phyloP scores from a whole-genome alignment of 306 rosid genomes.

The Benincasa hispida region DNA sequence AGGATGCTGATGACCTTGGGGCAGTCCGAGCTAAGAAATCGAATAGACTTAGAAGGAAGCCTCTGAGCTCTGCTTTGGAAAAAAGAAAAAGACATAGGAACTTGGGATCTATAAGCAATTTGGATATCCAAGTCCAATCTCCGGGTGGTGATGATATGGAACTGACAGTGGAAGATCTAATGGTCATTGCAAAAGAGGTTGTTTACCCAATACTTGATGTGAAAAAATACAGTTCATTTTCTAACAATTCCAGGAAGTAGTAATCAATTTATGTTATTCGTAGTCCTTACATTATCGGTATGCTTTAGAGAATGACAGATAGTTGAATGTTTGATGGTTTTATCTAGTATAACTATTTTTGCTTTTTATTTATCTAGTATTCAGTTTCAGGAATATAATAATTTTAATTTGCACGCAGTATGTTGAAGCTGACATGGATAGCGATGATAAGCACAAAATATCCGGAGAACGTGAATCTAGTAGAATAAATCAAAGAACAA shows the following conservation, averaged over 20 bases:
- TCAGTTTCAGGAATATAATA: neutral
- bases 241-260: conserved; percentile 3
- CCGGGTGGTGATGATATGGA: conserved; percentile 33
- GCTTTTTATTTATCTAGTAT: neutral
- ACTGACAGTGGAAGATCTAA: conserved; percentile 55
- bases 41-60: conserved; percentile 11
- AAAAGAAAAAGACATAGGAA: conserved; percentile 19
- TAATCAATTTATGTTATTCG: neutral
- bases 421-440: conserved; percentile 34
- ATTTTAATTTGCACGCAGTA: conserved; percentile 31
- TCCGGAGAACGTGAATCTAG: conserved; percentile 17
- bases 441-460: conserved; percentile 12
- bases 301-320: neutral
- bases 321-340: neutral
- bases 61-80: conserved; percentile 10
- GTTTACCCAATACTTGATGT: conserved; percentile 10
- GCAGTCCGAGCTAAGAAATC: conserved; percentile 22
- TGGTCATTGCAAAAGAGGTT: conserved; percentile 71
- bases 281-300: neutral
- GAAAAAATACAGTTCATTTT: neutral
- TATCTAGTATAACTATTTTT: neutral
- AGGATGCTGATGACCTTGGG: conserved; percentile 5
- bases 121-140: conserved; percentile 21
- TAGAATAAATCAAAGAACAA: conserved; percentile 11
- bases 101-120: conserved; percentile 8